Evolutionary conservation across 805 yeast genomes (phyloP), one percentile per base, ranked within the genome.

Genomic region (Saitoella complicata): DNA sequence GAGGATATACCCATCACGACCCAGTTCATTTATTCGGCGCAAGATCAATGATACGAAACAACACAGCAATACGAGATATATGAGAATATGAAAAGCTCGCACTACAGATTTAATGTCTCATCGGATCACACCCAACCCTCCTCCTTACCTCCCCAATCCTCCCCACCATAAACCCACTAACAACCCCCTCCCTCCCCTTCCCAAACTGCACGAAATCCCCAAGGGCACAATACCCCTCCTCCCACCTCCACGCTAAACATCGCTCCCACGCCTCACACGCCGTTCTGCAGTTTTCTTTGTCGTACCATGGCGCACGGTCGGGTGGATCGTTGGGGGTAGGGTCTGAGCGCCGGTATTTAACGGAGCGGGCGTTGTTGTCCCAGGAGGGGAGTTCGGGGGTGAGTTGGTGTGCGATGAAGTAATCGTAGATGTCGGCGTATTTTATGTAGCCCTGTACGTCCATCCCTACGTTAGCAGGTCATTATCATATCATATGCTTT

Each of bases 331-430:
- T 31, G 6, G 38, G 45, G 2, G 38, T 40, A 5, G 36, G 32
- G 33, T 13, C 37, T 10, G 32, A 38, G 13, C n/a, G n/a, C 13
- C 36, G 21, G 40, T 29, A 43, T 12, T 41, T 10, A 7, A 39
- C 31, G 8, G 42, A 41, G 37, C 47, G 49, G 29, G 55, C 36
- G 21, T 13, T 33, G 38, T 49, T 54, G 45, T 54, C 54, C 65
- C 65, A 61, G 39, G 47, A 31, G 6, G 46, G 48, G 7, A 55
- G 46, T 11, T 43, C 53, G 6, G 45, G 48, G 7, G 36, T 45
- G 5, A 60, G 21, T 40, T 50, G 56, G 6, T 65, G 66, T 51
- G 58, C 48, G 38, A 55, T 44, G 37, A 63, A 60, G 49, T 59
- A 59, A n/a, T 51, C 52, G 50, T 63, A 63, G 6, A 58, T 52